Conservation (phyloP, 495 filamentous ascomycete genomes). For the Xylaria palmicola region DNA sequence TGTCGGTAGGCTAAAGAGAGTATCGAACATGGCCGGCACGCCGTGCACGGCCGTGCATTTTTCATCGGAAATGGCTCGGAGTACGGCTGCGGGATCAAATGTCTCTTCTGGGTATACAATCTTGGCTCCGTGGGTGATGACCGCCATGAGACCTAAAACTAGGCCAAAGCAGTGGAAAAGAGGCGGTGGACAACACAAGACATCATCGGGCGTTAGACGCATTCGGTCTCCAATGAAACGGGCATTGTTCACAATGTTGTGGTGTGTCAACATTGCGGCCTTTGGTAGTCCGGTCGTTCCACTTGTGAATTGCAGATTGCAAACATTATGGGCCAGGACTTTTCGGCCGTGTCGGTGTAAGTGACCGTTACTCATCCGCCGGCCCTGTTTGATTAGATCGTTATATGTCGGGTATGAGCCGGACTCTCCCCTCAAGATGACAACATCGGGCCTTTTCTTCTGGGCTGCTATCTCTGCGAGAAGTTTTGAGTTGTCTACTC, state of each 20-base stretch:
- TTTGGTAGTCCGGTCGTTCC: constrained; percentile 71
- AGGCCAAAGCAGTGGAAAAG: constrained; percentile 76
- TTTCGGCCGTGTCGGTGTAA: constrained; percentile 39
- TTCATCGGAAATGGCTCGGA: constrained; percentile 61
- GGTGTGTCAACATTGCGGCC: constrained; percentile 73
- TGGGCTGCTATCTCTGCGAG: constrained; percentile 48
- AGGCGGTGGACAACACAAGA: constrained; percentile 68
- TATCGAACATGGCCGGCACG: constrained; percentile 73
- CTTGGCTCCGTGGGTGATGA: constrained; percentile 64
- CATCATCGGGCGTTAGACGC: constrained; percentile 59
- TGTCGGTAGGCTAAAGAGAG: constrained; percentile 55
- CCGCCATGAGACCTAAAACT: constrained; percentile 65
- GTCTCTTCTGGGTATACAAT: constrained; percentile 65
- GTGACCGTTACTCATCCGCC: constrained; percentile 28
- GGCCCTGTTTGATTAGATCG: constrained; percentile 47
- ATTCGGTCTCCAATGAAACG: constrained; percentile 69
- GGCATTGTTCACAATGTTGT: constrained; percentile 69
- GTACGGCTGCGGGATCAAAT: constrained; percentile 59
- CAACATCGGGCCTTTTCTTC: constrained; percentile 40
- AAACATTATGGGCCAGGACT: constrained; percentile 60
- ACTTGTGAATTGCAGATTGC: constrained; percentile 70
- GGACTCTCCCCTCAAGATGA: constrained; percentile 55
- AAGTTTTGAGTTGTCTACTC: constrained; percentile 53
- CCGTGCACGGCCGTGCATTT: constrained; percentile 69
- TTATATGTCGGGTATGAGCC: constrained; percentile 52